Evolutionary conservation across 2,329 filamentous ascomycete genomes (phyloP).

Genomic region (Colletotrichum chrysophilum): DNA sequence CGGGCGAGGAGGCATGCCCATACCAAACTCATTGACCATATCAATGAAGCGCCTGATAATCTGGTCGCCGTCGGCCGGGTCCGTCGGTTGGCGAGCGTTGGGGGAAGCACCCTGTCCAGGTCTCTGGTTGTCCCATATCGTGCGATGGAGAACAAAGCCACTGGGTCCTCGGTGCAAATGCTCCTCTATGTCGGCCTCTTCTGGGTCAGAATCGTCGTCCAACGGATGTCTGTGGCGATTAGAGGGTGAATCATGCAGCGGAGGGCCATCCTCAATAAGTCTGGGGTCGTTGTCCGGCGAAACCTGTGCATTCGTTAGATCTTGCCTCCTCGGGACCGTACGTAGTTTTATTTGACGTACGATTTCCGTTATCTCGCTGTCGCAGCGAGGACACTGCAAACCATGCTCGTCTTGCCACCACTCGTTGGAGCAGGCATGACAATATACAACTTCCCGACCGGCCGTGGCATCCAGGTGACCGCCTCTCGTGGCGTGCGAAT

Average conservation of each 20-base stretch:
- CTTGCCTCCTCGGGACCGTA: neutral
- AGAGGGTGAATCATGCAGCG: slow-evolving; percentile 10
- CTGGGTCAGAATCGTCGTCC: slow-evolving; percentile 59
- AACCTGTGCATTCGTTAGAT: slow-evolving; percentile 47
- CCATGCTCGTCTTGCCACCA: slow-evolving; percentile 78
- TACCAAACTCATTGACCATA: slow-evolving; percentile 45
- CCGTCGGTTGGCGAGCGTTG: slow-evolving; percentile 7
- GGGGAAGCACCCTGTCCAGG: neutral
- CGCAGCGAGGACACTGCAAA: slow-evolving; percentile 78
- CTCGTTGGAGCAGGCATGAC: slow-evolving; percentile 80
- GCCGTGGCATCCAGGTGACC: slow-evolving; percentile 54
- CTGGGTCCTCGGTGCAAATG: slow-evolving; percentile 44
- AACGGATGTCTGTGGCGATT: slow-evolving; percentile 25
- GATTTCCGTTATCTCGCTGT: slow-evolving; percentile 83
- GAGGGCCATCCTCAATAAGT: slow-evolving; percentile 31
- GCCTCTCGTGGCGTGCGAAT: slow-evolving; percentile 29
- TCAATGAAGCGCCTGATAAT: slow-evolving; percentile 48
- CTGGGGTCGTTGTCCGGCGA: slow-evolving; percentile 68
- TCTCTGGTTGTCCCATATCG: slow-evolving; percentile 29
- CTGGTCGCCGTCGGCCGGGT: slow-evolving; percentile 36
- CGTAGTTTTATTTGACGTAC: slow-evolving; percentile 56
- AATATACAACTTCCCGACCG: slow-evolving; percentile 78
- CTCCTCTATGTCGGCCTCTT: slow-evolving; percentile 64
- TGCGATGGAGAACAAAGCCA: slow-evolving; percentile 45
- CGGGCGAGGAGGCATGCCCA: slow-evolving; percentile 9